Evolutionary conservation across 176 grass and related monocot species (phyloP), one percentile per base, ranked within the genome.

Genomic region (Panicum miliaceum): DNA sequence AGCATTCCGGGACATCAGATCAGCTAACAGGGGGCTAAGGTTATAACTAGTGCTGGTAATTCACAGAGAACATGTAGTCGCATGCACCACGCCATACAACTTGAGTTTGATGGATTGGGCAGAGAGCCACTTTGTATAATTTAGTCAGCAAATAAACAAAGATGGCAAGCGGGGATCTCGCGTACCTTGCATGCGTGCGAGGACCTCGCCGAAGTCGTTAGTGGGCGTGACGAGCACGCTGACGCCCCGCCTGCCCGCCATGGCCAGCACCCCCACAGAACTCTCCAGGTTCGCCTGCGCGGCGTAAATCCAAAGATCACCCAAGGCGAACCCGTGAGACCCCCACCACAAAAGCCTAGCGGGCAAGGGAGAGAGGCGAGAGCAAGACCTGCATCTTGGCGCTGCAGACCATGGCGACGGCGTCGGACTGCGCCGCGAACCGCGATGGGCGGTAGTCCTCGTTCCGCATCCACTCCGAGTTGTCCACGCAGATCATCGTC

Each of bases 231-330:
- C 81, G 41, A 90, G 77, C 35, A 92, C 87, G 38, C 79, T 68
- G 59, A 81, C 85, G 19, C 82, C 87, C 32, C 90, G 10, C 45
- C 45, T 78, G 71, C 93, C 88, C 8, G 87, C 90, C 93, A 92
- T 94, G 65, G 90, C 83, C 78, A 92, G 47, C 25, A 94, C 81
- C 34, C 93, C 93, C 19, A 90, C 87, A 52, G 82, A 88, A 73
- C 86, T 94, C 54, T 88, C 64, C 29, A 66, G 89, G 85, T 90
- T 88, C 13, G 63, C 82, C 85, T 92, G 81, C 50, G 35, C 10
- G 11, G 20, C 35, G 29, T 18, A 72, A 69, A 13, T 34, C 29
- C 25, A 73, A 20, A 12, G 10, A 46, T 41, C 7, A 36, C 35
- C 22, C 18, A 12, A 23, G 51, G 64, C 4, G 2, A 6, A 37